Evolutionary conservation across 2,329 filamentous ascomycete species (phyloP).

Genomic region (Thermoascus crustaceus): DNA sequence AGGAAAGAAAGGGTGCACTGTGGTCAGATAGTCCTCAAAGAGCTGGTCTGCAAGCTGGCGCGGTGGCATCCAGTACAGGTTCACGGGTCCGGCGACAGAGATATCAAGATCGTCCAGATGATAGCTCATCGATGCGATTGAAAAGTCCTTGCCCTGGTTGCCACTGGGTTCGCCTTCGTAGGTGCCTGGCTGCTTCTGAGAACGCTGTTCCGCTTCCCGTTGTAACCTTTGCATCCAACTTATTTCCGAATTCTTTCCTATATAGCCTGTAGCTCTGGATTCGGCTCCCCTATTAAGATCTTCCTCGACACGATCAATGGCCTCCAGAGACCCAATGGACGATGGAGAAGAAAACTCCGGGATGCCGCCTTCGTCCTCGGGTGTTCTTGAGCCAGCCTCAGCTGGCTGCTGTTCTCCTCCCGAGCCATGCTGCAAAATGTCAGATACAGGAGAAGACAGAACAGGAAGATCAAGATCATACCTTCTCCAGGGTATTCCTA

Average conservation of each 20-base stretch:
- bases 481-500: constrained; percentile 29
- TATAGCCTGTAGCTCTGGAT: constrained; percentile 33
- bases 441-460: constrained; percentile 4
- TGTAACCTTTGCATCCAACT: constrained; percentile 39
- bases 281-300: constrained; percentile 33
- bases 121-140: constrained; percentile 30
- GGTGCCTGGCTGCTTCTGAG: constrained; percentile 19
- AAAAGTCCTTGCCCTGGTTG: constrained; percentile 23
- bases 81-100: constrained; percentile 31
- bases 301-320: constrained; percentile 39
- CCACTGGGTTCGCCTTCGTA: constrained; percentile 18
- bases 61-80: constrained; percentile 35
- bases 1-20: constrained; percentile 37
- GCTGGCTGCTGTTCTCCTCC: constrained; percentile 7
- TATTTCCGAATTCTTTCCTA: constrained; percentile 40
- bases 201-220: constrained; percentile 29
- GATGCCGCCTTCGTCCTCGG: constrained; percentile 19
- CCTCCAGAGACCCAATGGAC: constrained; percentile 36
- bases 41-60: constrained; percentile 33
- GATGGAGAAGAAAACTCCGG: constrained; percentile 21
- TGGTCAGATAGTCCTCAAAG: constrained; percentile 35
- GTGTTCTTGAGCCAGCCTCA: constrained; percentile 12
- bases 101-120: constrained; percentile 39
- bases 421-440: constrained; percentile 16
- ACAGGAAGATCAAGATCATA: constrained; percentile 12